Conservation (phyloP, 345 rosid species). For the Eucalyptus lansdowneana region DNA sequence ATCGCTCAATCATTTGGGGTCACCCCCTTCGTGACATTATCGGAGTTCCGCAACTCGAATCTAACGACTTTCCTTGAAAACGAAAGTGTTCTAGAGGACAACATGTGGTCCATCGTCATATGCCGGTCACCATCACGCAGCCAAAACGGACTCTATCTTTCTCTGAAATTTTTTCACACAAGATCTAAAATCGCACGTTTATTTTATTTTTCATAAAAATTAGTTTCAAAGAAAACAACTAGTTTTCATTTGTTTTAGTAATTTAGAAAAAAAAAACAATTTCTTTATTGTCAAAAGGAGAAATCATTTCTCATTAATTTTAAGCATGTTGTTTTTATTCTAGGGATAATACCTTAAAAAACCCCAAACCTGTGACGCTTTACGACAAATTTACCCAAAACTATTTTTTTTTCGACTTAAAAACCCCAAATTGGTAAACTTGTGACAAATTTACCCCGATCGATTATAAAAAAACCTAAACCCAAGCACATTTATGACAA, state of each 20-base stretch:
- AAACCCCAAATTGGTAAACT: too few relatives aligned
- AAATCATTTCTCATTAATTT: not conserved
- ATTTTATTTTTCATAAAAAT: not conserved
- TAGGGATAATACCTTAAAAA: too few relatives aligned
- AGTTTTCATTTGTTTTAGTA: not conserved
- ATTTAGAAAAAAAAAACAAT: not conserved
- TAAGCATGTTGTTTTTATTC: not conserved
- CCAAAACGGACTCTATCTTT: not conserved
- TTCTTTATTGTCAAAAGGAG: rapidly evolving
- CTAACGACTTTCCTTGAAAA: not conserved
- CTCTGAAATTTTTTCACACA: not conserved
- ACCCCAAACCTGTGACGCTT: too few relatives aligned
- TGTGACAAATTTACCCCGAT: too few relatives aligned
- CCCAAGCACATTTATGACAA: too few relatives aligned
- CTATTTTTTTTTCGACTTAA: too few relatives aligned
- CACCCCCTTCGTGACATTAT: not conserved
- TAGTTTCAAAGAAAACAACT: not conserved
- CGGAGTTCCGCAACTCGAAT: not conserved
- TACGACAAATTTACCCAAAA: too few relatives aligned
- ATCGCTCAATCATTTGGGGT: not conserved
- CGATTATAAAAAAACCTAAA: too few relatives aligned
- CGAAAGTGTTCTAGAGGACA: not conserved
- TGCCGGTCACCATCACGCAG: not conserved
- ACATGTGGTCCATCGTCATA: not conserved
- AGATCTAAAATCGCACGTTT: not conserved